Base-by-base conservation (phyloP, 1,139 yeast genomes). In the Yamadazyma diospyri region DNA sequence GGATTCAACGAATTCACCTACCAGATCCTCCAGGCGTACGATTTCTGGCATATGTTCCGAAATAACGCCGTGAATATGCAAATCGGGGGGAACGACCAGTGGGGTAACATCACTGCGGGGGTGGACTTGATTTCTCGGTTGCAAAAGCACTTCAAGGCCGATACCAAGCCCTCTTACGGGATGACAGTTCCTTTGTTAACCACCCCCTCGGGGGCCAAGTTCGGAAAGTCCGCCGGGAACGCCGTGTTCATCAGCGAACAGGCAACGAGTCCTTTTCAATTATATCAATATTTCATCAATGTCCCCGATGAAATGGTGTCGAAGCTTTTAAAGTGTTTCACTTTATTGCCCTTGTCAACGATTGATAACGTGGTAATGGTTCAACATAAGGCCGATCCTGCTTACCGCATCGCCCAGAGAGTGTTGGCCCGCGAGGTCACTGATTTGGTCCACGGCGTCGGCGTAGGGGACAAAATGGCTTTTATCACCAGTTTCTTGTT, bases 71-170 rank as follows among this genome's bases (percentile, higher is more conserved):
- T 92, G 27, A 67, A 72, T 31, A 58, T 88, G 22, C 97, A 92
- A 59, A 78, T 94, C 16, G 99, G 99, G 11, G 99, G 99, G 6
- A 88, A 84, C 52, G 98, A 92, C 54, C 99, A 92, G 58, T 92
- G 97, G 92, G 99, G 99, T 1, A 92, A 92, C 50, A 94, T 94
- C 41, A 87, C 95, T 5, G 97, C 97, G 0, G 99, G 99, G 1
- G 76, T 86, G 31, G 98, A 92, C 51, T 66, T 94, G 38, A 87
- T 92, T 27, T 69, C 82, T 1, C 65, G 96, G 43, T 57, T 86
- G 34, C 66, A 59, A 30, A 58, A 57, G 27, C 38, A 50, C 11
- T 32, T 21, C 16, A 39, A 35, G 19, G 42, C 26, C 49, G 50
- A 37, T 28, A 51, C 45, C 21, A 39, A 47, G 27, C 39, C 58